phyloP scores from a whole-genome alignment of 768 basidiomycete genomes.

The Amanita thiersii region DNA sequence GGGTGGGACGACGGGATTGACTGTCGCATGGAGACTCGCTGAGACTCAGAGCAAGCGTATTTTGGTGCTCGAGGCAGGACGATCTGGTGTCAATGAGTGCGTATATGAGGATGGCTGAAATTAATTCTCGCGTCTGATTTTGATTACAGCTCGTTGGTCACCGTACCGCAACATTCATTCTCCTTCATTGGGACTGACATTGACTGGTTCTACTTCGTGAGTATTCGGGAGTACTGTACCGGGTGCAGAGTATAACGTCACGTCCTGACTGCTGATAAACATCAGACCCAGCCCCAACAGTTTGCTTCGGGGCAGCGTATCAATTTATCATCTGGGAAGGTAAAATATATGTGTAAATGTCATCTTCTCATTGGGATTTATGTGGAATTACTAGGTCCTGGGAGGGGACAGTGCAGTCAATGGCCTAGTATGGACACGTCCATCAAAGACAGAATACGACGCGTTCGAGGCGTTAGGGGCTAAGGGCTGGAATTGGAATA shows the following conservation, averaged over 20 bases:
- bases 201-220: constrained; percentile 19
- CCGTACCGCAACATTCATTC: constrained; percentile 20
- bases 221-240: not conserved
- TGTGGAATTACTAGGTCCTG: constrained; percentile 19
- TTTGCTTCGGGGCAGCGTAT: constrained; percentile 16
- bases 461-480: constrained; percentile 12
- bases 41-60: constrained; percentile 24
- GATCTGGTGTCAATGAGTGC: constrained; percentile 15
- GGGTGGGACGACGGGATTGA: constrained; percentile 24
- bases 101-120: not conserved
- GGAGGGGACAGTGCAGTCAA: constrained; percentile 28
- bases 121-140: no score
- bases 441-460: constrained; percentile 14
- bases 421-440: constrained; percentile 26
- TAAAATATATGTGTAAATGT: not conserved
- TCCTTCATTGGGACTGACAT: constrained; percentile 19
- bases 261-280: not conserved
- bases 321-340: constrained; percentile 22
- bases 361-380: not conserved
- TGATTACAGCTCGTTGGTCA: constrained; percentile 15
- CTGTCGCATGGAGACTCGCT: constrained; percentile 24
- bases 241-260: not conserved
- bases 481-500: constrained; percentile 15
- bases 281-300: constrained; percentile 17
- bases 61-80: constrained; percentile 32